phyloP scores from a whole-genome alignment of 495 filamentous ascomycete species.

The Penicillium nucicola region DNA sequence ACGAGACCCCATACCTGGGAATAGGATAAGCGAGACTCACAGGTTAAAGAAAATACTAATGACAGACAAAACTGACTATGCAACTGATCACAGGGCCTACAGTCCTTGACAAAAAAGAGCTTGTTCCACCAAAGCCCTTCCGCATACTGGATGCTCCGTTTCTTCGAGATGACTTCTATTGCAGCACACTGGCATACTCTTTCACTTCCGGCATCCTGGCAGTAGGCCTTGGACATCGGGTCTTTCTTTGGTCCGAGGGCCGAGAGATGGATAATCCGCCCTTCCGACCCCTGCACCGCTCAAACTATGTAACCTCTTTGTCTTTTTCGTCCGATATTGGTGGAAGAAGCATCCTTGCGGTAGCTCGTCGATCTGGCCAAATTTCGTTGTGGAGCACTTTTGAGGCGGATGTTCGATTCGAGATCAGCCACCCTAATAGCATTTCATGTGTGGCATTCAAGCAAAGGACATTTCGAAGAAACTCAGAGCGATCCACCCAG shows the following conservation, averaged over 20 bases:
- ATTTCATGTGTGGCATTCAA: conserved; percentile 77
- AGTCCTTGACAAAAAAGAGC: conserved; percentile 9
- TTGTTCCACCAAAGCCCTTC: conserved; percentile 70
- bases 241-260: conserved; percentile 88
- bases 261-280: conserved; percentile 50
- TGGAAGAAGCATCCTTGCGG: conserved; percentile 75
- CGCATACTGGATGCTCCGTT: conserved; percentile 86
- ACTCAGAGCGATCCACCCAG: conserved; percentile 35
- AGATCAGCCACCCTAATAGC: conserved; percentile 63
- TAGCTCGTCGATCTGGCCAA: conserved; percentile 71
- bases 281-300: conserved; percentile 34
- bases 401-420: conserved; percentile 65
- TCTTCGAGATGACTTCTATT: conserved; percentile 93
- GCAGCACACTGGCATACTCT: conserved; percentile 85
- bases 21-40: background rate
- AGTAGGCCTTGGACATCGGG: conserved; percentile 74
- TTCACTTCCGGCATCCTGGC: conserved; percentile 69
- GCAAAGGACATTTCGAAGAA: conserved; percentile 40
- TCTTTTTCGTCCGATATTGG: conserved; percentile 84
- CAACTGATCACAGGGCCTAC: conserved; percentile 26
- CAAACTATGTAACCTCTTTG: conserved; percentile 72
- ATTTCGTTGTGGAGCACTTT: conserved; percentile 59
- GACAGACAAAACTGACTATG: too few species aligned
- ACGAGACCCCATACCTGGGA: background rate
- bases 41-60: too few species aligned